Percentiles rank a stretch among this genome's conserved stretches.
phyloP scores from a whole-genome alignment of 352 stramenopile genomes.

The Phytophthora pistaciae region DNA sequence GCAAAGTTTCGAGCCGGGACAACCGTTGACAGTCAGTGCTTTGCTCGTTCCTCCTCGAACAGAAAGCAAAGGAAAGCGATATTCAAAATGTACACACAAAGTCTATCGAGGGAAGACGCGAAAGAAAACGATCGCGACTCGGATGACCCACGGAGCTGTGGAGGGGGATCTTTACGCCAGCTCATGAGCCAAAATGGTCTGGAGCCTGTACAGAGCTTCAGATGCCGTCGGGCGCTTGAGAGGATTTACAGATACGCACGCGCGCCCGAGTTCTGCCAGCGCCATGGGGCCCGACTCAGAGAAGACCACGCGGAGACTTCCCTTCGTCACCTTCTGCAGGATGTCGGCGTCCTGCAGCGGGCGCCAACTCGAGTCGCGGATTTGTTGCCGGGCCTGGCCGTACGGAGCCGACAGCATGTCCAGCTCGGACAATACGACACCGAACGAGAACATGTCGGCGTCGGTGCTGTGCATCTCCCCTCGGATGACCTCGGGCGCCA shows the following conservation, averaged over 20 bases:
- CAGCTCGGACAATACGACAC: slow-evolving; percentile 49
- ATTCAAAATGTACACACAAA: slow-evolving; percentile 19
- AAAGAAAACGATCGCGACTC: slow-evolving; percentile 7
- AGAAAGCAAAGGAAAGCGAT: slow-evolving; percentile 12
- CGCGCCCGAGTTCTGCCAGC: slow-evolving; percentile 33
- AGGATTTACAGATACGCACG: slow-evolving; percentile 39
- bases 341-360: slow-evolving; percentile 38
- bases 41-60: slow-evolving; percentile 7
- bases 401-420: slow-evolving; percentile 53
- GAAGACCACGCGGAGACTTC: slow-evolving; percentile 41
- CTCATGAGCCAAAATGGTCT: slow-evolving; percentile 35
- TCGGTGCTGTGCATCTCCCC: slow-evolving; percentile 78
- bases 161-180: slow-evolving; percentile 13
- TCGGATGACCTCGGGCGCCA: slow-evolving; percentile 76
- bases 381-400: slow-evolving; percentile 17
- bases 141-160: not conserved
- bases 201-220: slow-evolving; percentile 48
- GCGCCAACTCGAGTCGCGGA: slow-evolving; percentile 24
- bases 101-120: slow-evolving; percentile 17
- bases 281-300: slow-evolving; percentile 21
- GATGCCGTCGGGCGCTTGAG: slow-evolving; percentile 35
- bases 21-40: slow-evolving; percentile 2
- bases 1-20: not conserved
- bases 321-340: slow-evolving; percentile 43
- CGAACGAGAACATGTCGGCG: slow-evolving; percentile 52